Evolutionary conservation across 225 moss, liverwort and hornwort species (phyloP), one percentile per base, ranked within the genome.

Genomic region (Ulota crispa): DNA sequence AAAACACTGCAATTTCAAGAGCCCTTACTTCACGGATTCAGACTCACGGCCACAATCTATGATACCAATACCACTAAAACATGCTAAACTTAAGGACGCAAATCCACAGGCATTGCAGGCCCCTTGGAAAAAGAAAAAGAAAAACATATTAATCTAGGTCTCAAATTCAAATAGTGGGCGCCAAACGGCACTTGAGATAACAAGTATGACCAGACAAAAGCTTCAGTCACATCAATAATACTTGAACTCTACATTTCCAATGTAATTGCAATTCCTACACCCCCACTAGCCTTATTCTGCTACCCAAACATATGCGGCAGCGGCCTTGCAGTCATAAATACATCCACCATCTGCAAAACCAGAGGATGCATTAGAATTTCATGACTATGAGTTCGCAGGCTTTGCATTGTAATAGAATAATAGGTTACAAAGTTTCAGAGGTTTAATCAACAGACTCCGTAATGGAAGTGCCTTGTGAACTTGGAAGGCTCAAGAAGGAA

Each of bases 261-360:
- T 7, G 42, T 64, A 64, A 31, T 34, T 32, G 34, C 36, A 64
- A 20, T 19, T 37, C 31, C 26, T 60, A 43, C 34, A 32, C 26
- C 11, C 50, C 7, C 6, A 57, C 32, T 52, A 37, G 66, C 47
- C 21, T 3, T 24, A 36, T 50, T 9, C 10, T 62, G 23, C 83
- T 92, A 92, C 20, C 84, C 89, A 27, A 92, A 99, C 93, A 96
- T 99, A 60, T 92, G 56, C 50, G 96, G 96, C 85, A 96, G 75
- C 15, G 96, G 94, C 72, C 99, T 90, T 41, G 92, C 91, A 68
- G 94, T 82, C 99, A 99, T 99, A 60, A 94, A 99, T 9, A 89
- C 92, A 79, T 95, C 89, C 31, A 99, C 93, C 93, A 99, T 94
- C 94, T 99, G 92, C 82, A 82, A 70, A 75, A 81, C 28, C 55